Evolutionary conservation across 768 basidiomycete genomes (phyloP), one percentile per base, ranked within the genome.

Genomic region (Serendipita sp.): DNA sequence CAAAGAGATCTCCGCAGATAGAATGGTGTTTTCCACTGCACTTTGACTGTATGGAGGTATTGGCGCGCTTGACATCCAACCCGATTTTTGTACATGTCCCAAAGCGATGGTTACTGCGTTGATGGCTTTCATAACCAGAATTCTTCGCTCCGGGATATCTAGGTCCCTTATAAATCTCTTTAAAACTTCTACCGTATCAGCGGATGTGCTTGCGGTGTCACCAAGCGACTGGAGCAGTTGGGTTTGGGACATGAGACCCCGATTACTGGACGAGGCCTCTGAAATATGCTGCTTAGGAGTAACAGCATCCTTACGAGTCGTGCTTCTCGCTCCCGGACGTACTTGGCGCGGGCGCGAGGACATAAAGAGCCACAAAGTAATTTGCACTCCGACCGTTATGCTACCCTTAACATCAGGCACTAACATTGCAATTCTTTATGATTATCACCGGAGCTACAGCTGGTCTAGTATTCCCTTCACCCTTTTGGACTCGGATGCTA

Each of bases 401-500:
- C 24, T 24, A 24, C 24, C 24, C 24, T 24, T 24, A 24, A 24
- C 24, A 24, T 24, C 24, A 24, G 24, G 24, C 41, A 41, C 13
- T 41, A 13, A 5, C 41, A 41, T 13, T 41, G 41, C 41, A 41
- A 13, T 7, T 7, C 41, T 13, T 7, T 13, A 41, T 41, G 5
- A 41, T 41, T 41, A 5, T 41, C 41, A 13, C 5, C 41, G 41
- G 13, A 41, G 41, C n/a, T 32, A 62, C n/a, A 63, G 10, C 10
- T 45, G 16, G 44, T 74, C 74, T 28, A 76, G 73, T 63, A 70
- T 65, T 15, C 47, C 65, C 51, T 75, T 65, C 24, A 76, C 70
- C 10, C 63, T 67, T 45, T 74, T 81, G 16, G 86, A 82, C 69
- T 84, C 84, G 65, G 77, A 79, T 3, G 91, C 87, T 15, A 94